Evolutionary conservation across 805 yeast species (phyloP), one percentile per base, ranked within the genome.

Genomic region (Monosporozyma servazzii): DNA sequence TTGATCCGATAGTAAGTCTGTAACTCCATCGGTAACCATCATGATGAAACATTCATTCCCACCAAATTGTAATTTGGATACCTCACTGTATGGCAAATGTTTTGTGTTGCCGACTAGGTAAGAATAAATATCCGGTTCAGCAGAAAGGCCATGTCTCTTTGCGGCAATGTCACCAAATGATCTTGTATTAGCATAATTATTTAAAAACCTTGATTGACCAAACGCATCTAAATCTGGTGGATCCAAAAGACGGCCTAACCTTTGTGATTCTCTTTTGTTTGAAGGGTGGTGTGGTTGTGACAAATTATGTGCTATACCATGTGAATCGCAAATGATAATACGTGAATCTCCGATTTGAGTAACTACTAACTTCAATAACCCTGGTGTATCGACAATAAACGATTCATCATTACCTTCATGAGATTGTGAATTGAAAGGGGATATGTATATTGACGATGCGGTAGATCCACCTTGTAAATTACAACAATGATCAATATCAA

Each of bases 281-380:
- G 87, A 78, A 2, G 97, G 96, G 67, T 91, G 96, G 67, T 93
- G 99, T 36, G 82, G 78, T 37, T 78, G 74, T 1, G 96, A 87
- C 48, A 93, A 71, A 18, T 87, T 74, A 58, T 84, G 90, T 0
- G 95, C 95, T 41, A 78, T 70, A 2, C 98, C 98, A 51, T 75
- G 67, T 51, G 76, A 77, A 67, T 90, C 98, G 56, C 93, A 86
- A n/a, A 93, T 60, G 2, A 93, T 76, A 5, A 95, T 88, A 55
- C 86, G 78, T 2, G 97, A 86, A 64, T 93, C 99, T 5, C 99
- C 99, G 13, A 91, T 82, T 63, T 93, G 99, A 1, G 95, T 90
- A 18, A 90, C 79, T 0, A 86, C 76, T 21, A 93, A 67, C 59
- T 81, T 81, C 21, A 88, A 74, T 11, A 84, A 70, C 3, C 86